phyloP scores from a whole-genome alignment of 805 yeast genomes.

The Cyberlindnera petersonii region DNA sequence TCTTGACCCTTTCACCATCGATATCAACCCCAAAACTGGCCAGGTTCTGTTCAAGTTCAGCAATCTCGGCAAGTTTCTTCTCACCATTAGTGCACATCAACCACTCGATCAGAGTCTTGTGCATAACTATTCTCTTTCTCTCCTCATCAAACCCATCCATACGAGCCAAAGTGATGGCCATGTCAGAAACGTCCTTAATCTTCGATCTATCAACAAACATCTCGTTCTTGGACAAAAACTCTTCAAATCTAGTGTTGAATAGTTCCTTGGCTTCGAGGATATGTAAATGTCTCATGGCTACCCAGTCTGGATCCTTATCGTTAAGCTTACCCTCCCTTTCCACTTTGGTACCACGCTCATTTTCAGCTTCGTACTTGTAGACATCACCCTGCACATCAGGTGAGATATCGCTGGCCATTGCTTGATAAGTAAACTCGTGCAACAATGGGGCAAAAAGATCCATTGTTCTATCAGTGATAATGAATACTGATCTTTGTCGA shows the following conservation, averaged over 20 bases:
- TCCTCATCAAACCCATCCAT: conserved; percentile 65
- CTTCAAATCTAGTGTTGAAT: conserved; percentile 54
- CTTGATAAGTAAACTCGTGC: conserved; percentile 89
- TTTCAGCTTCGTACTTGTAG: conserved; percentile 55
- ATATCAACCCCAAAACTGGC: conserved; percentile 67
- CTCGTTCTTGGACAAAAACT: conserved; percentile 69
- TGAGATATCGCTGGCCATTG: conserved; percentile 76
- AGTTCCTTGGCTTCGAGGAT: conserved; percentile 69
- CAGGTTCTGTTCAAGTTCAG: conserved; percentile 82
- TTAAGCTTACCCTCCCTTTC: conserved; percentile 46
- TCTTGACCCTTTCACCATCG: conserved; percentile 59
- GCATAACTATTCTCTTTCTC: conserved; percentile 55
- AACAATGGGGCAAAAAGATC: conserved; percentile 80
- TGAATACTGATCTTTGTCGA: conserved; percentile 67
- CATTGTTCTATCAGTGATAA: conserved; percentile 78
- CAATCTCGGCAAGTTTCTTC: conserved; percentile 60
- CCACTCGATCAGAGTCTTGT: conserved; percentile 58
- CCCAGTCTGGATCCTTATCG: conserved; percentile 70
- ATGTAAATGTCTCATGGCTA: conserved; percentile 64
- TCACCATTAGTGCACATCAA: conserved; percentile 58
- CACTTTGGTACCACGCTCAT: conserved; percentile 44
- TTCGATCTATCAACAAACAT: conserved; percentile 64
- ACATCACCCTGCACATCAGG: conserved; percentile 41
- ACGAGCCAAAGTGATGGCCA: conserved; percentile 71
- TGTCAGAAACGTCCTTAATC: conserved; percentile 64